These are phyloP conservation scores for Phaeosphaeriaceae sp. DNA, from an alignment of 2,329 filamentous ascomycete species.

Conservation along the genomic window DNA sequence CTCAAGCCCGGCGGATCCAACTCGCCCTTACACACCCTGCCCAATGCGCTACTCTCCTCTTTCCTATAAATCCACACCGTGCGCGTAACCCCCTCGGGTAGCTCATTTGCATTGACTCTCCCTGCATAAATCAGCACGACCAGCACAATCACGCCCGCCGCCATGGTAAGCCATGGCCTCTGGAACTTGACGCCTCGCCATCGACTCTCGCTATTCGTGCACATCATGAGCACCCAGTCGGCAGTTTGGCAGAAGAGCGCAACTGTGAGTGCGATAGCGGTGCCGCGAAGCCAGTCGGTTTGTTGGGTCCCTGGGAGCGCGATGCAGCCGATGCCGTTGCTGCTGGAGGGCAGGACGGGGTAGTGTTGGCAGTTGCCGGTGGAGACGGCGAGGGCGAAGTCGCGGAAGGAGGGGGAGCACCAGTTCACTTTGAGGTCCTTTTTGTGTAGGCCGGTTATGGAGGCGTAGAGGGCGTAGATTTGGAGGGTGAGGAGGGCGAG, in stretches of 20 bases:
- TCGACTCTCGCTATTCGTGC: neutral
- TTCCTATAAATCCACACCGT: conserved; percentile 17
- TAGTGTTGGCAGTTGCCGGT: conserved; percentile 15
- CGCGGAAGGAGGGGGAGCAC: conserved; percentile 18
- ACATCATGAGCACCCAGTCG: conserved; percentile 6
- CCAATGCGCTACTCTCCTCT: conserved; percentile 2
- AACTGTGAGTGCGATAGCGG: conserved; percentile 5
- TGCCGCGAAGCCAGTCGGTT: conserved; percentile 14
- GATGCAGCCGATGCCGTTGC: conserved; percentile 21
- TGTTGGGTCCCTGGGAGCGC: conserved; percentile 11
- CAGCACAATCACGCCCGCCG: conserved; percentile 10
- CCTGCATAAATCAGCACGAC: conserved; percentile 12
- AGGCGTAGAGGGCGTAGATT: conserved; percentile 7
- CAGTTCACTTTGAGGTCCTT: conserved; percentile 9
- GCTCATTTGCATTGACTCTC: conserved; percentile 5
- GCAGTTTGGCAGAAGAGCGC: conserved; percentile 6
- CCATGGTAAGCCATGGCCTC: conserved; percentile 18
- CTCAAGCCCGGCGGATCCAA: conserved; percentile 12
- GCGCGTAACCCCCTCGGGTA: conserved; percentile 12
- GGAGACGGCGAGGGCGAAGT: conserved; percentile 16
- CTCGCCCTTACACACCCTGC: conserved; percentile 8
- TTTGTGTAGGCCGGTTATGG: neutral
- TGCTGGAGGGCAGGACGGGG: conserved; percentile 6
- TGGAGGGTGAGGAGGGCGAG: conserved; percentile 13
- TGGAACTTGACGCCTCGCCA: conserved; percentile 8